Percentiles rank a stretch among this genome's conserved stretches.
Conservation (phyloP, 352 stramenopile genomes). For the Plasmopara muralis region DNA sequence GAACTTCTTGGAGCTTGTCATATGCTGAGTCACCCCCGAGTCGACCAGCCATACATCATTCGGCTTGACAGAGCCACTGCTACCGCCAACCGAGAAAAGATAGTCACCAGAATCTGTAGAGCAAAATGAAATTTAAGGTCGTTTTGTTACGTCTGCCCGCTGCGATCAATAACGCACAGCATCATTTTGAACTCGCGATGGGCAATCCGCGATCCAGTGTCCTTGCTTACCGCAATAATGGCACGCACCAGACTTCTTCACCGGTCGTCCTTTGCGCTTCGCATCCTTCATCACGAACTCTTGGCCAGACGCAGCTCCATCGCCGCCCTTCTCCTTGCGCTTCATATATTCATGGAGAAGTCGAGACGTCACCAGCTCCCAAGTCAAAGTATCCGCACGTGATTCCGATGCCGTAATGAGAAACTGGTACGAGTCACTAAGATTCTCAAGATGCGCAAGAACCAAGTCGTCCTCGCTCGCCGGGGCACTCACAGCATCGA, state of each 20-base stretch:
- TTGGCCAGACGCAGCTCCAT: neutral
- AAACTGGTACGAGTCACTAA: neutral
- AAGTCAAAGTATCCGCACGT: neutral
- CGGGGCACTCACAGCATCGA: too few relatives aligned
- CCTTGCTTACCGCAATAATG: too few relatives aligned
- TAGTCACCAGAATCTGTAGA: neutral
- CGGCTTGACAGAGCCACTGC: neutral
- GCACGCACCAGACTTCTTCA: too few relatives aligned
- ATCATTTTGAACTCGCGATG: neutral
- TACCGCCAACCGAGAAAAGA: neutral
- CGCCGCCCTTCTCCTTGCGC: neutral
- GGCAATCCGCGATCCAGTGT: neutral
- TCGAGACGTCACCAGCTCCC: slow-evolving; percentile 1
- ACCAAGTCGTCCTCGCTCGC: too few relatives aligned
- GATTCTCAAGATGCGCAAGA: too few relatives aligned
- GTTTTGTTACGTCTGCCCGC: neutral
- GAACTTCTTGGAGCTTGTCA: neutral
- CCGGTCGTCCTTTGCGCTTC: too few relatives aligned
- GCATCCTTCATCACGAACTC: too few relatives aligned
- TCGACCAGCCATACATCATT: neutral
- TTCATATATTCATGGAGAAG: neutral
- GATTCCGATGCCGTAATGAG: neutral
- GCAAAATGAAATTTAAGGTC: too few relatives aligned
- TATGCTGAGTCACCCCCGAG: neutral
- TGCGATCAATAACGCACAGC: neutral